Evolutionary conservation across 345 rosid genomes (phyloP).

Genomic region (Anacardium occidentale): DNA sequence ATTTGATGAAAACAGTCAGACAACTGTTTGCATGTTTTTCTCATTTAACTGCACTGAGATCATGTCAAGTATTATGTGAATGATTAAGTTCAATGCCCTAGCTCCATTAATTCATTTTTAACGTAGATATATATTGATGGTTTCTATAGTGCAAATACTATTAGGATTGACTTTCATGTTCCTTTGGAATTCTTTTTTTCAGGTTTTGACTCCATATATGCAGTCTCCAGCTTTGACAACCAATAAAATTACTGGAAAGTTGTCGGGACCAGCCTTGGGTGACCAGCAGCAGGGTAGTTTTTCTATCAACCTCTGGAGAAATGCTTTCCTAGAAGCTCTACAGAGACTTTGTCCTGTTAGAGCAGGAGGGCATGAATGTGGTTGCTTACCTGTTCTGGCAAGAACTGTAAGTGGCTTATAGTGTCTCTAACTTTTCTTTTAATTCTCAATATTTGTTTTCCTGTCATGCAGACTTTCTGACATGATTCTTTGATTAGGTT

Average conservation of each 20-base stretch:
- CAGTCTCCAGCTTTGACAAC: conserved; percentile 58
- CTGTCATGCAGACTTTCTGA: background rate
- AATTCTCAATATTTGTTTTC: conserved; percentile 15
- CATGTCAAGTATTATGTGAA: conserved; percentile 5
- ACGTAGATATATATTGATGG: background rate
- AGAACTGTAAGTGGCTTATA: conserved; percentile 48
- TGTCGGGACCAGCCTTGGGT: conserved; percentile 73
- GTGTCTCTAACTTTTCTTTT: conserved; percentile 5
- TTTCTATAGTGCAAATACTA: background rate
- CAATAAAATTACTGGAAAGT: conserved; percentile 40
- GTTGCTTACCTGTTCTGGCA: conserved; percentile 81
- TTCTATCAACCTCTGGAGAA: conserved; percentile 73
- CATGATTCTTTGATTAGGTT: conserved; percentile 45
- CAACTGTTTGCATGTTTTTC: background rate
- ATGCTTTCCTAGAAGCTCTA: conserved; percentile 76
- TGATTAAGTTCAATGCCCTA: background rate
- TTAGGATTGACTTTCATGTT: conserved; percentile 1
- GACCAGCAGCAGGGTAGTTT: conserved; percentile 79
- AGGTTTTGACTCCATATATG: conserved; percentile 93
- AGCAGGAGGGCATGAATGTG: conserved; percentile 87
- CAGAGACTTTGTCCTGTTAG: conserved; percentile 83
- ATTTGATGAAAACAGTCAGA: background rate
- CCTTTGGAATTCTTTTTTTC: conserved; percentile 26
- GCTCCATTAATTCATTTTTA: background rate
- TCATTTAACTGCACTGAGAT: background rate